phyloP scores from a whole-genome alignment of 352 stramenopile species.

The Globisporangium carolinianum region DNA sequence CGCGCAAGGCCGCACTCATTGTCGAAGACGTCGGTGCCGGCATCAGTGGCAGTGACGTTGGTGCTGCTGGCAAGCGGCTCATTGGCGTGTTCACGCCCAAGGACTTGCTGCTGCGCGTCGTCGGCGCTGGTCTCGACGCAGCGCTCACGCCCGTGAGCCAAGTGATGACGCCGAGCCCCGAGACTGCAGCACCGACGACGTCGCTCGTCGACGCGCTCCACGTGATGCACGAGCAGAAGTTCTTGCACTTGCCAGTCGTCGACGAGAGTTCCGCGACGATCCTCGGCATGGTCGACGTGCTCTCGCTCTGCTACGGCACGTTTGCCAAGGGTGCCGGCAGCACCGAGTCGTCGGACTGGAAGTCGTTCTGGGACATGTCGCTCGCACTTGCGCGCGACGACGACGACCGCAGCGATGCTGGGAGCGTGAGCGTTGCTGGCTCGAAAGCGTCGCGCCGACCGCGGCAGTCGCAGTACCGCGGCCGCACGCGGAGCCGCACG shows the following conservation, averaged over 20 bases:
- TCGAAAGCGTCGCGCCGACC: constrained; percentile 36
- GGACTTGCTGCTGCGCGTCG: constrained; percentile 94
- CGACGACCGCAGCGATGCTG: constrained; percentile 58
- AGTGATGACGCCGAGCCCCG: constrained; percentile 96
- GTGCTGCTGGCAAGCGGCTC: constrained; percentile 62
- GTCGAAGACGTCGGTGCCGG: constrained; percentile 56
- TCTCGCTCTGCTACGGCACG: constrained; percentile 85
- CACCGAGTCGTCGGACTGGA: constrained; percentile 72
- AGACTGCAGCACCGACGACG: constrained; percentile 89
- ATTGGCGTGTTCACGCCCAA: constrained; percentile 98
- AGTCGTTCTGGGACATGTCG: constrained; percentile 86
- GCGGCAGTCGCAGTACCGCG: constrained; percentile 17
- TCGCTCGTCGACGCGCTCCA: constrained; percentile 96
- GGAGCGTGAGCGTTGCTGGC: constrained; percentile 48
- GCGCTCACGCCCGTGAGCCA: constrained; percentile 85
- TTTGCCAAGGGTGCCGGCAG: constrained; percentile 68
- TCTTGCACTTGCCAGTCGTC: constrained; percentile 95
- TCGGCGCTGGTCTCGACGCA: constrained; percentile 89
- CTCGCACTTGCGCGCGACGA: constrained; percentile 69
- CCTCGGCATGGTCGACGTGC: constrained; percentile 79
- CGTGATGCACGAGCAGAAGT: constrained; percentile 97
- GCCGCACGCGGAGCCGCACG: constrained; percentile 31
- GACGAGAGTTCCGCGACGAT: constrained; percentile 71
- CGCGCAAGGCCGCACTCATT: constrained; percentile 74
- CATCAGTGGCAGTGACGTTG: constrained; percentile 2